These are phyloP conservation scores for Emericellopsis atlantica DNA, from an alignment of 2,329 filamentous ascomycete species.

Conservation along the genomic window DNA sequence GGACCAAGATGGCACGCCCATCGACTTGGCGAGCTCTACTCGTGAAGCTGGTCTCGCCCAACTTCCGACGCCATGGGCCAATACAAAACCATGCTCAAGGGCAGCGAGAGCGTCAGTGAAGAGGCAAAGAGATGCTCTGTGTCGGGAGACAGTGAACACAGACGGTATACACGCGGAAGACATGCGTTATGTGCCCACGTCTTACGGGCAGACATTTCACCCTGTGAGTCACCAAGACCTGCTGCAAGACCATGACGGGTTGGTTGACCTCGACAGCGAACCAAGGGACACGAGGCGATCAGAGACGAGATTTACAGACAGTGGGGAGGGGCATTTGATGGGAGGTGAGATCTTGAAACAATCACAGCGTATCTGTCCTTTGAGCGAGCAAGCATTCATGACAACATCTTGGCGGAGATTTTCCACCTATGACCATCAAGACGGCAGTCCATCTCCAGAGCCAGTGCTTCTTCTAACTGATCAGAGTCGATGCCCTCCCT, in stretches of 20 bases:
- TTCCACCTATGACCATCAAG: too few species aligned
- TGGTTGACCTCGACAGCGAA: slow-evolving; percentile 1
- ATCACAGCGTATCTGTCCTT: too few species aligned
- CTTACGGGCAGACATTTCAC: slow-evolving; percentile 32
- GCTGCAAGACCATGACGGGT: neutral
- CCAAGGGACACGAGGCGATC: slow-evolving; percentile 7
- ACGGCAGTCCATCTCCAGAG: too few species aligned
- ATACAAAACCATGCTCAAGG: slow-evolving; percentile 3
- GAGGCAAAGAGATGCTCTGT: slow-evolving; percentile 20
- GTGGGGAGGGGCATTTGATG: slow-evolving; percentile 1
- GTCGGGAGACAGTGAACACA: slow-evolving; percentile 14
- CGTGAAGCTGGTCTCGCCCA: too few species aligned
- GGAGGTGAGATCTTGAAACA: too few species aligned
- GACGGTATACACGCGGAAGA: slow-evolving; percentile 18
- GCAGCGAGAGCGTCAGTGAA: slow-evolving; percentile 31
- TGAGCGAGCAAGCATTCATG: too few species aligned
- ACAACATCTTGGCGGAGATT: too few species aligned
- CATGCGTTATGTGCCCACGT: slow-evolving; percentile 34
- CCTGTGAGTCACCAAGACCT: slow-evolving; percentile 15
- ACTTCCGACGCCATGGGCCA: too few species aligned
- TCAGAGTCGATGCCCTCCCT: too few species aligned
- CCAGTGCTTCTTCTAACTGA: too few species aligned
- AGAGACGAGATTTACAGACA: slow-evolving; percentile 7
- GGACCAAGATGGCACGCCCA: too few species aligned
- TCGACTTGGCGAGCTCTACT: too few species aligned